Evolutionary conservation across 805 yeast species (phyloP).

Genomic region (Barnettozyma vustinii): DNA sequence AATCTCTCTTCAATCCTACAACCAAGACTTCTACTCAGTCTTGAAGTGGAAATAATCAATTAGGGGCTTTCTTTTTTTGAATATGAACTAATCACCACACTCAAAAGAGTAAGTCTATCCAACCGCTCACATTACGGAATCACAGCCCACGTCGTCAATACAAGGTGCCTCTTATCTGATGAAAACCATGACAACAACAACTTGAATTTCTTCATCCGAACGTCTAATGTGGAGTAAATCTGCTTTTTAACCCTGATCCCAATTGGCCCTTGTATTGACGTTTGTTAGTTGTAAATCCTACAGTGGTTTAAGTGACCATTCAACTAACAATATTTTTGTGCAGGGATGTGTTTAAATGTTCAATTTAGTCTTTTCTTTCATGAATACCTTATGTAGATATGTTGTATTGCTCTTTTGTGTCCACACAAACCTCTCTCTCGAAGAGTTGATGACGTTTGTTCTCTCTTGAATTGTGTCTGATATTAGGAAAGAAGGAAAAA

Average conservation of each 20-base stretch:
- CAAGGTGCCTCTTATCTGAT: conserved; percentile 24
- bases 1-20: not conserved
- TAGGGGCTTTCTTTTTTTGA: not conserved
- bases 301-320: not conserved
- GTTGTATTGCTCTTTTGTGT: no score
- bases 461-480: not conserved
- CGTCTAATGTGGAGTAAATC: conserved; percentile 50
- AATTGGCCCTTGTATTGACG: not conserved
- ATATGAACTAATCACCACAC: no score
- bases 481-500: no score
- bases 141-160: not conserved
- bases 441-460: no score
- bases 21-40: not conserved
- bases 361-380: not conserved
- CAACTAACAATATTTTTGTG: conserved; percentile 3
- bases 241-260: conserved; percentile 69
- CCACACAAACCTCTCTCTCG: no score
- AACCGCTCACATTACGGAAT: not conserved
- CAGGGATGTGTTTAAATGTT: not conserved
- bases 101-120: not conserved
- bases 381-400: not conserved
- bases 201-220: conserved; percentile 73
- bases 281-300: not conserved
- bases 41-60: not conserved
- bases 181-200: conserved; percentile 41